Evolutionary conservation across 2,329 filamentous ascomycete species (phyloP).

Genomic region (Colletotrichum sp.): DNA sequence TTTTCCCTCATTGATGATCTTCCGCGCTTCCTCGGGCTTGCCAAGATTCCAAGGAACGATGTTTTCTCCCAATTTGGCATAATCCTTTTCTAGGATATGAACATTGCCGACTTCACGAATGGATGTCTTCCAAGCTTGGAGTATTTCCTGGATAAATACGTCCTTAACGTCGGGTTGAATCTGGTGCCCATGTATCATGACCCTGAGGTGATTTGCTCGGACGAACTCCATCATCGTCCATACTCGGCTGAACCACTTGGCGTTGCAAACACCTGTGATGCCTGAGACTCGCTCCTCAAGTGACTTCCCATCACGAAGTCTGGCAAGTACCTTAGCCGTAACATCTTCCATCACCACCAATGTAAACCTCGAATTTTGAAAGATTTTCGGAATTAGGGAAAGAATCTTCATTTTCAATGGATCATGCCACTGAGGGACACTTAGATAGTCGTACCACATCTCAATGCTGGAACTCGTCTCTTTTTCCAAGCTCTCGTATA

Average conservation of each 20-base stretch:
- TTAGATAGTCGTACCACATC: not conserved
- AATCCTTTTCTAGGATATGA: not conserved
- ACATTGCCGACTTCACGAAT: not conserved
- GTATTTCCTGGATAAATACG: not conserved
- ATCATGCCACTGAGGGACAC: not conserved
- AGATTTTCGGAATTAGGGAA: not conserved
- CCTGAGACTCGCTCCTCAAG: not conserved
- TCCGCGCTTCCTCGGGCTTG: not conserved
- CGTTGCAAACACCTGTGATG: not conserved
- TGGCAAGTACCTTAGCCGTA: not conserved
- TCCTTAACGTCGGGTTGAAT: not conserved
- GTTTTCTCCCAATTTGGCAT: not conserved
- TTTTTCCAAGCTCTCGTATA: not conserved
- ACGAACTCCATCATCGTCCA: not conserved
- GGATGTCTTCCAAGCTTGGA: not conserved
- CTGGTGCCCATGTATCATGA: not conserved
- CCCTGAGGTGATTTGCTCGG: not conserved
- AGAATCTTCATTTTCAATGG: not conserved
- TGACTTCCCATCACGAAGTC: not conserved
- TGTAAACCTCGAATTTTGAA: not conserved
- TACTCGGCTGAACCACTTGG: not conserved
- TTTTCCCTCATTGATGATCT: not conserved
- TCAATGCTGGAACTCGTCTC: not conserved
- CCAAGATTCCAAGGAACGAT: not conserved
- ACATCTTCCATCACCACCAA: not conserved